Evolutionary conservation across 345 rosid genomes (phyloP).

Genomic region (Dimocarpus longan): DNA sequence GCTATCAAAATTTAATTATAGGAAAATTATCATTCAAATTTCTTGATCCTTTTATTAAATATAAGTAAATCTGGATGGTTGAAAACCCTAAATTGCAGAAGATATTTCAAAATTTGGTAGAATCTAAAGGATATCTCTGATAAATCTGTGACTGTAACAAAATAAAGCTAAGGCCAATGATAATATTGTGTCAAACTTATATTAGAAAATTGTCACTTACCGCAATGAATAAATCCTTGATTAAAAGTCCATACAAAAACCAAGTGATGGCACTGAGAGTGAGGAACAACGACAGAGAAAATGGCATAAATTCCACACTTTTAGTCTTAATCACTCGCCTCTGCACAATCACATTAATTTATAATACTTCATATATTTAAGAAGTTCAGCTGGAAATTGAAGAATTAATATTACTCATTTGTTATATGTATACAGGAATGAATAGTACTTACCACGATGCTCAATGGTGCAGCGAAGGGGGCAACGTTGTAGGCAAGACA

Average conservation of each 20-base stretch:
- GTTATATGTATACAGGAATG: background rate
- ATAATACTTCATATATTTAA: background rate
- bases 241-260: slow-evolving; percentile 82
- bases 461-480: slow-evolving; percentile 76
- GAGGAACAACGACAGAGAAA: slow-evolving; percentile 64
- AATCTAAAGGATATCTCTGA: too few species aligned
- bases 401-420: background rate
- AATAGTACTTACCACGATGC: slow-evolving; percentile 59
- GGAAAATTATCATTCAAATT: too few species aligned
- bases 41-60: too few species aligned
- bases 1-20: too few species aligned
- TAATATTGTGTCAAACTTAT: background rate
- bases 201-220: slow-evolving; percentile 41
- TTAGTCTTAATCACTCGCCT: slow-evolving; percentile 70
- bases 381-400: background rate
- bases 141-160: too few species aligned
- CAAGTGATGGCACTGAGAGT: slow-evolving; percentile 77
- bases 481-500: slow-evolving; percentile 69
- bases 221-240: slow-evolving; percentile 68
- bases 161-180: too few species aligned
- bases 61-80: too few species aligned
- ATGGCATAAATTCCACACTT: slow-evolving; percentile 93
- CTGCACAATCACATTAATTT: slow-evolving; percentile 35
- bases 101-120: background rate
- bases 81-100: too few species aligned